phyloP scores from a whole-genome alignment of 306 rosid species.

The Malus sieversii region DNA sequence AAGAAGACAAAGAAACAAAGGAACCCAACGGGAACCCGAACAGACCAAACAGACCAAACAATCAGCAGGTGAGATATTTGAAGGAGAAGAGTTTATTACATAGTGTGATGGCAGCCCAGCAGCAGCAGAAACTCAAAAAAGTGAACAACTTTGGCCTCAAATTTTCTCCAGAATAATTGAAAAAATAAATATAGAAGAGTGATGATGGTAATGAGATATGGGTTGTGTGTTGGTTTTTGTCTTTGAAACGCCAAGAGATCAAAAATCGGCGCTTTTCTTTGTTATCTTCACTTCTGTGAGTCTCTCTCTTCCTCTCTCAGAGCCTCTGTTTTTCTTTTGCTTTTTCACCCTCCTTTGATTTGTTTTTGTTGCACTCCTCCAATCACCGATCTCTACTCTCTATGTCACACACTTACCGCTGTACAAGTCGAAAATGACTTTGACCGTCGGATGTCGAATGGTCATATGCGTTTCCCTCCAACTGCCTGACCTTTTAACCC shows the following conservation, averaged over 20 bases:
- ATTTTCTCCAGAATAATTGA: background rate
- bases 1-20: background rate
- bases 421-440: background rate
- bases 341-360: background rate
- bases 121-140: background rate
- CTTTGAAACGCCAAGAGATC: background rate
- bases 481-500: background rate
- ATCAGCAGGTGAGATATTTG: background rate
- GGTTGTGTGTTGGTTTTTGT: background rate
- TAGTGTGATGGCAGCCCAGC: background rate
- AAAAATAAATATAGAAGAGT: background rate
- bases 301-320: background rate
- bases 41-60: slow-evolving; percentile 15
- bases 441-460: slow-evolving; percentile 17
- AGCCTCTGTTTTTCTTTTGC: background rate
- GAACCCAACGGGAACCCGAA: slow-evolving; percentile 3
- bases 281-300: slow-evolving; percentile 7
- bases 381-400: background rate
- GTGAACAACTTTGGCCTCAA: background rate
- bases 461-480: slow-evolving; percentile 9
- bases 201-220: background rate
- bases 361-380: background rate
- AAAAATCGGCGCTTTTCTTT: slow-evolving; percentile 5
- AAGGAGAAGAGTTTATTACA: background rate
- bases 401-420: background rate